Evolutionary conservation across 257 asterid species (phyloP).

Genomic region (Echium plantagineum): DNA sequence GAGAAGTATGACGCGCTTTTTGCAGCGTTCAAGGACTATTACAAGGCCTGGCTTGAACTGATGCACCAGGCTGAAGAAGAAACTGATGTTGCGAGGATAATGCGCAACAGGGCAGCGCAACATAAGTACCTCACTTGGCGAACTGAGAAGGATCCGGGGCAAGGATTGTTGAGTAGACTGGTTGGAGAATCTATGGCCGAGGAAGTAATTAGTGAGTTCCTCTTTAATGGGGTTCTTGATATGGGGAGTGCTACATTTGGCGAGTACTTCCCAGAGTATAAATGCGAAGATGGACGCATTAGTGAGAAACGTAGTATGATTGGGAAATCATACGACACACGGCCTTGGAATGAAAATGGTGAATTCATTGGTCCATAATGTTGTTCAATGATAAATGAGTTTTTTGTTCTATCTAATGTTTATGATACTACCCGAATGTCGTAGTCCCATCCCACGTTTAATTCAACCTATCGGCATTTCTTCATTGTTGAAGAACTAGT

Average conservation of each 20-base stretch:
- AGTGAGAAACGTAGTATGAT: slow-evolving; percentile 71
- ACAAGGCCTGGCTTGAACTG: slow-evolving; percentile 71
- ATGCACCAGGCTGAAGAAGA: slow-evolving; percentile 48
- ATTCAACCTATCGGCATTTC: too few species aligned
- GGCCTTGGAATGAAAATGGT: slow-evolving; percentile 80
- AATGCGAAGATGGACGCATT: slow-evolving; percentile 45
- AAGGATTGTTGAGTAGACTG: slow-evolving; percentile 49
- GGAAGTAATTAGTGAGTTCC: slow-evolving; percentile 53
- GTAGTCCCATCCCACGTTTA: too few species aligned
- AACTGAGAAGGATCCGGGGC: slow-evolving; percentile 97
- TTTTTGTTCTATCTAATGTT: too few species aligned
- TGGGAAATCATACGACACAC: slow-evolving; percentile 74
- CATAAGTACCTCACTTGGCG: slow-evolving; percentile 83
- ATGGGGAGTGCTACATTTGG: slow-evolving; percentile 54
- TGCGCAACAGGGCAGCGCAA: slow-evolving; percentile 51
- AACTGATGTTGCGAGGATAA: slow-evolving; percentile 29
- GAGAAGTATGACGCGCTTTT: slow-evolving; percentile 37
- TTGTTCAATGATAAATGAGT: background rate
- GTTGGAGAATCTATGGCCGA: slow-evolving; percentile 56
- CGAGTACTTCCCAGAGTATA: slow-evolving; percentile 85
- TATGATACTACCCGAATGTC: background rate
- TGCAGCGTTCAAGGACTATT: slow-evolving; percentile 83
- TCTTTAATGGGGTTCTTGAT: slow-evolving; percentile 61
- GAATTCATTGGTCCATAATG: slow-evolving; percentile 37
- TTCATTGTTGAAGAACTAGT: too few species aligned